These are phyloP conservation scores for Durotheca rogersii DNA, from an alignment of 495 filamentous ascomycete genomes.

Conservation along the genomic window DNA sequence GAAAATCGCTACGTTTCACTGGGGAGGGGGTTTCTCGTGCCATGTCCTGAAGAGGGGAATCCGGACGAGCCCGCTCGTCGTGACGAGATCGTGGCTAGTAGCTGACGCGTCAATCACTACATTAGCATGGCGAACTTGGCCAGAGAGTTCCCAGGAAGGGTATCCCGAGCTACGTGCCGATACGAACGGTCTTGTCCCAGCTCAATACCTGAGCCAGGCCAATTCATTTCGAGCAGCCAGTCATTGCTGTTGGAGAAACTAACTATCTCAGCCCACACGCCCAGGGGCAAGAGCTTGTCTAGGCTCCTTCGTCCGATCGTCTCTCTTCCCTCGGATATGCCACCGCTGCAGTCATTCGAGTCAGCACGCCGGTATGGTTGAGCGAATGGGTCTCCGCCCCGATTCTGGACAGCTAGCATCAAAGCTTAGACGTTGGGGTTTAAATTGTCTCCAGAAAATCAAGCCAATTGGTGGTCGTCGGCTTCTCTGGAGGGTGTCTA, in stretches of 20 bases:
- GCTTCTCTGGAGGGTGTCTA: slow-evolving; percentile 5
- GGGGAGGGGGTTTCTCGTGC: not conserved
- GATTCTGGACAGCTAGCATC: not conserved
- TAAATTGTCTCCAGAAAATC: not conserved
- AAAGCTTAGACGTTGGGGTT: slow-evolving; percentile 1
- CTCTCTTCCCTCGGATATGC: slow-evolving; percentile 17
- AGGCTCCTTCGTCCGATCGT: not conserved
- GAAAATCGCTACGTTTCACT: not conserved
- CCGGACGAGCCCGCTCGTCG: not conserved
- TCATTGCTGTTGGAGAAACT: not conserved
- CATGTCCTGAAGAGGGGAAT: slow-evolving; percentile 4
- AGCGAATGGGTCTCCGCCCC: not conserved
- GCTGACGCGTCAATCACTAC: slow-evolving; percentile 1
- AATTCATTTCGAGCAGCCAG: not conserved
- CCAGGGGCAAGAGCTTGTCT: not conserved
- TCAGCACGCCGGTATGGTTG: not conserved
- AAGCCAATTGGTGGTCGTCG: slow-evolving; percentile 4
- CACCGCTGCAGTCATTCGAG: slow-evolving; percentile 1
- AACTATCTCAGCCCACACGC: not conserved
- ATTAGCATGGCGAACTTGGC: not conserved
- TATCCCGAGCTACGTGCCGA: not conserved
- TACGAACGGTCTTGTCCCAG: not conserved
- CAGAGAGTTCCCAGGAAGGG: not conserved
- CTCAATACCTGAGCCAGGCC: not conserved
- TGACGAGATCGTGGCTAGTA: not conserved